Conservation (phyloP, 2,329 filamentous ascomycete genomes). For the Ophiostoma sp. region DNA sequence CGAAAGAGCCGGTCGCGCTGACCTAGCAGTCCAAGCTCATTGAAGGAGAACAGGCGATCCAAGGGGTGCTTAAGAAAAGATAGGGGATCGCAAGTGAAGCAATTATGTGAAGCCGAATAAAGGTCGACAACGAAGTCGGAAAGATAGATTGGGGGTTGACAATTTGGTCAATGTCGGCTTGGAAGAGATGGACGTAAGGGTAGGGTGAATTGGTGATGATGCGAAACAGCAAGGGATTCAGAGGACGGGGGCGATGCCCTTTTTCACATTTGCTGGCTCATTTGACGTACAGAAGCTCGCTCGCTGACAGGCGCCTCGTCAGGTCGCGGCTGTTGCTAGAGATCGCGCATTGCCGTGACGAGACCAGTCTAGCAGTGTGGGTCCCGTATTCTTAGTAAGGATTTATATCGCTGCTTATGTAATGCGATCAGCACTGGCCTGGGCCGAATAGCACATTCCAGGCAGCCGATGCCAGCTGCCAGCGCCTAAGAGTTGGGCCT, state of each 20-base stretch:
- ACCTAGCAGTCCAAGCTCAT: not conserved
- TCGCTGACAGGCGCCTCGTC: conserved; percentile 1
- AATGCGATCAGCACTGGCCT: not conserved
- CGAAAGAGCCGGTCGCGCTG: not conserved
- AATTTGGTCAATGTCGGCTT: not conserved
- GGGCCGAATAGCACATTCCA: not conserved
- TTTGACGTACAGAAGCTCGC: conserved; percentile 6
- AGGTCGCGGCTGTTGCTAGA: conserved; percentile 20
- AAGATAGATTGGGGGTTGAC: not conserved
- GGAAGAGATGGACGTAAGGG: not conserved
- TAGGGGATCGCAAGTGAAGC: conserved; percentile 2
- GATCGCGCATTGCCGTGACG: conserved; percentile 18
- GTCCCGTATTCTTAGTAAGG: not conserved
- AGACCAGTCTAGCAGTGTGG: not conserved
- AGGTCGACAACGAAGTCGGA: not conserved
- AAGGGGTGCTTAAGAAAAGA: not conserved
- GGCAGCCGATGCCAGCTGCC: conserved; percentile 17
- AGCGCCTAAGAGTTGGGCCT: conserved; percentile 12
- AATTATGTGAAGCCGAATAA: not conserved
- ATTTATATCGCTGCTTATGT: not conserved
- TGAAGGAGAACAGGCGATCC: no score
- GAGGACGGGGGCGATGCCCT: conserved; percentile 14
- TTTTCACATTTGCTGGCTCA: conserved; percentile 1
- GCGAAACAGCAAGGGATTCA: conserved; percentile 6
- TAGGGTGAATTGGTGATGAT: not conserved